Base-by-base conservation (phyloP, 352 stramenopile species). In the Peronosclerospora sorghi region DNA sequence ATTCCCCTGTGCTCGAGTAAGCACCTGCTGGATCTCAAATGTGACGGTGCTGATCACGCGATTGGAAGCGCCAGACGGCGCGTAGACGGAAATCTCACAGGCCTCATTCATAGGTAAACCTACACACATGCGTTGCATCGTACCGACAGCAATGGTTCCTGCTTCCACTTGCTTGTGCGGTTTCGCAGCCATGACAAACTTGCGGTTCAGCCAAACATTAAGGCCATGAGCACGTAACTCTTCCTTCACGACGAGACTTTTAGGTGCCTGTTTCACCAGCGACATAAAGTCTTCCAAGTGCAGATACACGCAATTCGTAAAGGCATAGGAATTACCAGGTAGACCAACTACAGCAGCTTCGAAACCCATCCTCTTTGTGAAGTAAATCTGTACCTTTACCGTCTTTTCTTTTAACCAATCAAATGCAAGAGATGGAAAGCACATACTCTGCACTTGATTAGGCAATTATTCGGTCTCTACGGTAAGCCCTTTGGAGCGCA, bases 301-400 rank as follows among this genome's bases (percentile, higher is more conserved):
- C 23, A 88, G 59, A 41, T 90, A 92, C 12, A 92, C 56, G 55
- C 73, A 71, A 65, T 92, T 92, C 41, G 74, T 87, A 59, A 84
- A 87, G 41, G 74, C 79, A 12, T 85, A 64, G 27, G 76, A 83
- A 51, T 92, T 88, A 59, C 56, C 68, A 19, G 79, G 74, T 12
- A 92, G 65, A 0, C 64, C 64, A 44, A 75, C 68, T n/a, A 86
- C 74, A 2, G 65, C 51, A 21, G 54, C 65, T 48, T 83, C 70
- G 50, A 86, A 54, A 48, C 65, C 40, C 73, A 86, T 86, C 14
- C 13, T 57, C 10, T 21, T 28, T 30, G 35, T 13, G 7, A 15
- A 20, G 20, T 35, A 39, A 26, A 26, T 26, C 6, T 26, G 6
- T 26, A 26, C 21, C 21, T 26, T 26, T 26, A 26, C 21, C 21